A percentile compares a stretch with the other conserved stretches of the same genome.
Conservation (phyloP, 139 green algal species). For the Mesotaenium endlicherianum region DNA sequence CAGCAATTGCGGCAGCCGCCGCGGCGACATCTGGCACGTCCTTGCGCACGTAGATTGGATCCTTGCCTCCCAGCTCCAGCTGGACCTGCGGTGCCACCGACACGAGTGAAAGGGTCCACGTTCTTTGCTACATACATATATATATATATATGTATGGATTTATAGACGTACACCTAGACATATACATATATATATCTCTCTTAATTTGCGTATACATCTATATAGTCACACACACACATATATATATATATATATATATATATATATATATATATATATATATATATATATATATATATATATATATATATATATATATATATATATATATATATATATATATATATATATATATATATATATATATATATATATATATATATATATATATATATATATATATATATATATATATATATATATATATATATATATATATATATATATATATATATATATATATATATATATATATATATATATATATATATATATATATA, state of each 20-base stretch:
- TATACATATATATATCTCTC: background rate
- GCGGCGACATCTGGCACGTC: conserved; percentile 31
- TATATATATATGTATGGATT: background rate
- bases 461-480: background rate
- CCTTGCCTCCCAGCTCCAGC: conserved; percentile 48
- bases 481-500: background rate
- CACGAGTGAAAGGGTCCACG: too few relatives aligned
- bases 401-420: background rate
- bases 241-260: background rate
- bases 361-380: background rate
- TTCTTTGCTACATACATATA: background rate
- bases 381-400: background rate
- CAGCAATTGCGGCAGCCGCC: conserved; percentile 22
- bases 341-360: background rate
- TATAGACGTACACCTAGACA: background rate
- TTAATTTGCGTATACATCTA: background rate
- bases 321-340: background rate
- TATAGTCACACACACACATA: too few relatives aligned
- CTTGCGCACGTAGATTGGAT: conserved; percentile 39
- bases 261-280: background rate
- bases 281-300: background rate
- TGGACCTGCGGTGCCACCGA: conserved; percentile 26
- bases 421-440: background rate
- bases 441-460: background rate
- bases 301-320: background rate